Conservation (phyloP, 73 alveolate species). For the Stentor roeselii region DNA sequence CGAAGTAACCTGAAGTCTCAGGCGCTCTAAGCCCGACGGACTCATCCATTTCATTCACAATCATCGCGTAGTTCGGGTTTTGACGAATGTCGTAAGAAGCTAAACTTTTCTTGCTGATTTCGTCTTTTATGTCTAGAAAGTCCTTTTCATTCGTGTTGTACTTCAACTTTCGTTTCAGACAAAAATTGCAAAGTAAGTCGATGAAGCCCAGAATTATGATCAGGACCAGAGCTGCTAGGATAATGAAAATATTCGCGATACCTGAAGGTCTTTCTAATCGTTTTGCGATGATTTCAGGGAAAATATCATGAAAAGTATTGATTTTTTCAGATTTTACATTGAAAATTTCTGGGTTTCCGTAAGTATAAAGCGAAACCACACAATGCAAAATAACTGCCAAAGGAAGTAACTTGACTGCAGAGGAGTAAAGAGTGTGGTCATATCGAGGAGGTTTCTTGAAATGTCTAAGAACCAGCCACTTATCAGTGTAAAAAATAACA, state of each 20-base stretch:
- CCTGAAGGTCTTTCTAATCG: background rate
- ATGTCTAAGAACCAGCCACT: background rate
- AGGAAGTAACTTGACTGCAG: conserved; percentile 13
- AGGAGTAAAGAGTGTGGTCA: background rate
- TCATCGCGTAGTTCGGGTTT: background rate
- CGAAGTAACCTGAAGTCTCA: background rate
- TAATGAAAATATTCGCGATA: background rate
- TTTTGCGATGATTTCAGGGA: background rate
- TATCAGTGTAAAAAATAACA: conserved; percentile 6
- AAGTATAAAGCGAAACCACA: background rate
- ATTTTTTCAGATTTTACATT: background rate
- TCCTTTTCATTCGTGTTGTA: background rate
- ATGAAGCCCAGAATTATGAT: background rate
- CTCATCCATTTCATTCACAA: background rate
- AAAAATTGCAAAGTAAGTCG: background rate
- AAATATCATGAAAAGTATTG: background rate
- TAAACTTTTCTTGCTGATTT: background rate
- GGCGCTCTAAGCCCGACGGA: background rate
- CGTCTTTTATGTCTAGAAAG: background rate
- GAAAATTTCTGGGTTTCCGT: conserved; percentile 18
- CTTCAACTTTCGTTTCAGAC: background rate
- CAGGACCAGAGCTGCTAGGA: background rate
- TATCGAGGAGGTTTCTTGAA: conserved; percentile 22
- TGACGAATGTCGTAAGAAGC: background rate
- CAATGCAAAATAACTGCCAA: conserved; percentile 20